These are phyloP conservation scores for Mortierella sp. DNA, from an alignment of 371 early-diverging fungal genomes.

Conservation along the genomic window DNA sequence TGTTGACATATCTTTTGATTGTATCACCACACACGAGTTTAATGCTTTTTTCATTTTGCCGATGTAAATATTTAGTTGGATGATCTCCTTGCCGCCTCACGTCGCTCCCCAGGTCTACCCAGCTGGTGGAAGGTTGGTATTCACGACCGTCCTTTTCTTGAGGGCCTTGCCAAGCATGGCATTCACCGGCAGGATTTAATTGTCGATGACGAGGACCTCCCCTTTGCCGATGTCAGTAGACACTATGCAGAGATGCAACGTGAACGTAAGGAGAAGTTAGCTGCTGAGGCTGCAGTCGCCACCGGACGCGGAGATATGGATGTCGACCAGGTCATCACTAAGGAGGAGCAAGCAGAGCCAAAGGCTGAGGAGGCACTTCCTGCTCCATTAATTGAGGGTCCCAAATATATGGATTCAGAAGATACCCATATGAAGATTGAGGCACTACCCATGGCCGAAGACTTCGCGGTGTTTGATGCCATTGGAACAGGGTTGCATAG, in stretches of 20 bases:
- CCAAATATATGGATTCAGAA: constrained; percentile 19
- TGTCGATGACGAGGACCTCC: constrained; percentile 74
- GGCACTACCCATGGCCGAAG: not conserved
- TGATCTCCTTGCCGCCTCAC: constrained; percentile 43
- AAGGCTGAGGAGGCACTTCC: constrained; percentile 6
- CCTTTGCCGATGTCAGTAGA: constrained; percentile 63
- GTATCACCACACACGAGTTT: too few species aligned
- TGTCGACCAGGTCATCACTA: not conserved
- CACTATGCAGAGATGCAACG: constrained; percentile 26
- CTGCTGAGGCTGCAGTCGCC: constrained; percentile 13
- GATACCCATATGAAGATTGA: not conserved
- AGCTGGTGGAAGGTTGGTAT: constrained; percentile 81
- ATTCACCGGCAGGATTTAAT: constrained; percentile 76
- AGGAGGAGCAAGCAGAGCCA: constrained; percentile 4
- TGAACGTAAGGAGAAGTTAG: constrained; percentile 31
- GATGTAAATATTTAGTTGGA: too few species aligned
- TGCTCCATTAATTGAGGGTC: not conserved
- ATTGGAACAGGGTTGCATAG: not conserved
- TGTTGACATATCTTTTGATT: too few species aligned
- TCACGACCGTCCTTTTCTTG: constrained; percentile 79
- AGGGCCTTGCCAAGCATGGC: constrained; percentile 81
- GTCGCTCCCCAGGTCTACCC: constrained; percentile 40
- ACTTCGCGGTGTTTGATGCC: not conserved
- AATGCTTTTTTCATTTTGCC: too few species aligned
- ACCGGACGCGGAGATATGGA: constrained; percentile 34